Base-by-base conservation (phyloP, 805 yeast genomes). In the Wilhelminamyces savonicus region DNA sequence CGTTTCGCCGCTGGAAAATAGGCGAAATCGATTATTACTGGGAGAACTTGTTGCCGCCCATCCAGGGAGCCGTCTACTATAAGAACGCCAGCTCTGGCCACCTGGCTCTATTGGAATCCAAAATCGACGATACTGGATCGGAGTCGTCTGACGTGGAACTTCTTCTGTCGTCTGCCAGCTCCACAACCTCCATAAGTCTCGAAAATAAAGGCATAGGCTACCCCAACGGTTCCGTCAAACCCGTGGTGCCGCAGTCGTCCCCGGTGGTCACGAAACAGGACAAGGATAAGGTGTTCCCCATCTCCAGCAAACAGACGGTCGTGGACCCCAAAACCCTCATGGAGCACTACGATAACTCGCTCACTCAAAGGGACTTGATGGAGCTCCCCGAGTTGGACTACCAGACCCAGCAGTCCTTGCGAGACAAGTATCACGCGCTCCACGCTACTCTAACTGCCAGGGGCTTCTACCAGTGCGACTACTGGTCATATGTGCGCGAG, bases 31-130 rank as follows among this genome's bases (percentile, higher is more conserved):
- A 77, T 32, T 53, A 63, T 34, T 60, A 61, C 7, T 86, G 95
- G 95, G 63, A 62, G 30, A 82, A 83, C 54, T 56, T 86, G 52
- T 50, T 82, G 20, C 95, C 96, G 4, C 96, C 96, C 2, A 83
- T 86, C 39, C 95, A 85, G 56, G 94, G 95, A 10, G 95, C 85
- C 1, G 29, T 45, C 10, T 61, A 59, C 33, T 26, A 37, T 3
- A 34, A 30, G 17, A 21, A 21, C 7, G n/a, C n/a, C n/a, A n/a
- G n/a, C n/a, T n/a, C n/a, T n/a, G n/a, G n/a, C n/a, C n/a, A n/a
- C n/a, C 23, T 11, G 23, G 7, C n/a, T 11, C 23, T 21, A 6
- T 6, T 21, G n/a, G 23, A 20, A 16, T 1, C 18, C 17, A 16
- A 4, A n/a, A 13, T 16, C 12, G 21, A n/a, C 8, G 18, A 21